phyloP scores from a whole-genome alignment of 2,329 filamentous ascomycete species.

The Xylariaceae sp. region DNA sequence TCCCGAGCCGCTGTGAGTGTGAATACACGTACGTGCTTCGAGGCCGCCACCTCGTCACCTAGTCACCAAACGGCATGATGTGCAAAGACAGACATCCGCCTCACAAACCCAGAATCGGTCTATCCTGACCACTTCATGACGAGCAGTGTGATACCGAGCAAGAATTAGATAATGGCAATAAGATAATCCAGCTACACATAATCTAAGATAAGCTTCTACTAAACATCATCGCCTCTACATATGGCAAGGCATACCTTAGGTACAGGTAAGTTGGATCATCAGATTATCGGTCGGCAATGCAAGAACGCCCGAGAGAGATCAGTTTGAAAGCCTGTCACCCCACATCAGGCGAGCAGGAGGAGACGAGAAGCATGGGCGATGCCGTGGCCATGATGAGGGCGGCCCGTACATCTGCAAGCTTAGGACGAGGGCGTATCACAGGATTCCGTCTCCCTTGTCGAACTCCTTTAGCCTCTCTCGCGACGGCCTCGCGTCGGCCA shows the following conservation, averaged over 20 bases:
- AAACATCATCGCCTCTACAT: slow-evolving; percentile 3
- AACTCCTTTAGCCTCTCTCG: slow-evolving; percentile 21
- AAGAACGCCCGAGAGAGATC: slow-evolving; percentile 10
- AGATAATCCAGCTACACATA: slow-evolving; percentile 1
- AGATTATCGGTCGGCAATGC: slow-evolving; percentile 1
- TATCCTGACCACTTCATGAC: slow-evolving; percentile 2
- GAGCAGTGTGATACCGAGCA: slow-evolving; percentile 15
- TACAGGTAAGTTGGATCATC: not conserved
- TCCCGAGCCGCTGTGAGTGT: not conserved
- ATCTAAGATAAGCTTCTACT: slow-evolving; percentile 3
- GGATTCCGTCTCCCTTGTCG: slow-evolving; percentile 18
- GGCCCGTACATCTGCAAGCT: slow-evolving; percentile 4
- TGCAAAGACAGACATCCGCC: slow-evolving; percentile 2
- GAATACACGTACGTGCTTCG: too few species aligned
- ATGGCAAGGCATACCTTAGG: slow-evolving; percentile 10
- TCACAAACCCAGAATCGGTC: slow-evolving; percentile 3
- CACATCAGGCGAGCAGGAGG: slow-evolving; percentile 10
- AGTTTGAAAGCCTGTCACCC: slow-evolving; percentile 12
- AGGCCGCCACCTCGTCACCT: slow-evolving; percentile 5
- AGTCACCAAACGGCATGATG: slow-evolving; percentile 8
- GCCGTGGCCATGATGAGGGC: slow-evolving; percentile 2
- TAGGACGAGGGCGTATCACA: slow-evolving; percentile 12
- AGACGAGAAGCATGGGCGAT: slow-evolving; percentile 2
- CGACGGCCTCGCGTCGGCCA: slow-evolving; percentile 17
- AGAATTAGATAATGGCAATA: not conserved